Evolutionary conservation across 2,329 filamentous ascomycete species (phyloP).

Genomic region (Bertia moriformis): DNA sequence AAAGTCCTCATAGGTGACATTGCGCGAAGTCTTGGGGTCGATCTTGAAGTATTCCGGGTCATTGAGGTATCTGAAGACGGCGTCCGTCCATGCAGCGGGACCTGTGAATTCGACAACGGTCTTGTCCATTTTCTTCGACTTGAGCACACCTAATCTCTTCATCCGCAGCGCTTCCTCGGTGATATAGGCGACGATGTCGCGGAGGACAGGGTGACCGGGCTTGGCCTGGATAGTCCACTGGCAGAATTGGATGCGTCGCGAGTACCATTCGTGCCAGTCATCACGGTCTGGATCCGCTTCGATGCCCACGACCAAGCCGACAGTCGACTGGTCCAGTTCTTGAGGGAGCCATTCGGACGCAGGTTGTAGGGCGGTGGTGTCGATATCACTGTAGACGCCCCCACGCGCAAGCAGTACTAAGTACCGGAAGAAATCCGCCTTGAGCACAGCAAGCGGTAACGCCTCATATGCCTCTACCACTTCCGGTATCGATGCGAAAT

Average conservation of each 20-base stretch:
- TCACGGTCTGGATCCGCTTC: slow-evolving; percentile 87
- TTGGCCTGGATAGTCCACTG: slow-evolving; percentile 98
- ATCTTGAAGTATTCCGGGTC: slow-evolving; percentile 78
- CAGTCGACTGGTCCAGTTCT: slow-evolving; percentile 57
- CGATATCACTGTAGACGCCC: slow-evolving; percentile 75
- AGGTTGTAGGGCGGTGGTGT: slow-evolving; percentile 71
- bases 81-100: slow-evolving; percentile 86
- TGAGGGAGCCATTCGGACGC: slow-evolving; percentile 77
- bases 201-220: slow-evolving; percentile 79
- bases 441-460: slow-evolving; percentile 60
- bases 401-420: slow-evolving; percentile 48
- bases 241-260: slow-evolving; percentile 89
- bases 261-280: slow-evolving; percentile 94
- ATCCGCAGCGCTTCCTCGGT: slow-evolving; percentile 66
- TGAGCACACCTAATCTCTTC: slow-evolving; percentile 54
- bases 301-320: slow-evolving; percentile 85
- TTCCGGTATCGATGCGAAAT: slow-evolving; percentile 73
- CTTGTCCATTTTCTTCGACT: slow-evolving; percentile 43
- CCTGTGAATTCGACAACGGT: slow-evolving; percentile 88
- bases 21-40: slow-evolving; percentile 31
- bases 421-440: slow-evolving; percentile 69
- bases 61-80: slow-evolving; percentile 86
- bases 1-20: slow-evolving; percentile 77
- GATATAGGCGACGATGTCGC: slow-evolving; percentile 75
- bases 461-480: slow-evolving; percentile 64